Base-by-base conservation (phyloP, 1,284 basidiomycete species). In the Cryptococcus floricola region DNA sequence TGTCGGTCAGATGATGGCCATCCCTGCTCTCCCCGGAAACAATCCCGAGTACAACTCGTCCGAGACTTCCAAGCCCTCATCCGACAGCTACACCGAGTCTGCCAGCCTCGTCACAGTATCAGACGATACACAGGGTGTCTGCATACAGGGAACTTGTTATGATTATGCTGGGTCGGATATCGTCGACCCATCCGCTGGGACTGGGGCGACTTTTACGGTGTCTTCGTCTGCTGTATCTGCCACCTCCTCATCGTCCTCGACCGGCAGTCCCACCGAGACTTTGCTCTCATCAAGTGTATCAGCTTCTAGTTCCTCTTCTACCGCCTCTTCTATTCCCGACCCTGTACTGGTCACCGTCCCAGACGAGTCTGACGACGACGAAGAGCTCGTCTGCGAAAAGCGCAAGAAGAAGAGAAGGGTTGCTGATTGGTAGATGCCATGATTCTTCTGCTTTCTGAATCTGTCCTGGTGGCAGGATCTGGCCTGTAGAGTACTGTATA, bases 31-130 rank as follows among this genome's bases (percentile, higher is more conserved):
- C 19, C 66, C 63, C 16, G 64, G 63, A 1, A 61, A 64, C 48
- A 67, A 67, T 43, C 56, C 54, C 23, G 55, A 60, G 48, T 63
- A 45, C 58, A 63, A 65, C 48, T 63, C 65, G 16, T 67, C 65
- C 19, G 16, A n/a, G 31, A 34, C 25, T 18, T 54, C 63, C 23
- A 62, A 62, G 53, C 13, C 18, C 1, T 16, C 50, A 2, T 38
- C 39, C 14, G 25, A 48, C 6, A 43, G 27, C 23, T 65, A 61
- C 43, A 48, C 46, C 48, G 64, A 65, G 38, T 23, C 51, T n/a
- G 55, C 61, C 16, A 25, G 48, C 3, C 39, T 63, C 39, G 55
- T 65, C n/a, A 50, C 58, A 7, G 50, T 55, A 5, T 46, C 57
- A 18, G 43, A 56, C 2, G 37, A 50, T 27, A 51, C 44, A 3